Evolutionary conservation across 169 alveolate genomes (phyloP).

Genomic region (Fabrea salina): DNA sequence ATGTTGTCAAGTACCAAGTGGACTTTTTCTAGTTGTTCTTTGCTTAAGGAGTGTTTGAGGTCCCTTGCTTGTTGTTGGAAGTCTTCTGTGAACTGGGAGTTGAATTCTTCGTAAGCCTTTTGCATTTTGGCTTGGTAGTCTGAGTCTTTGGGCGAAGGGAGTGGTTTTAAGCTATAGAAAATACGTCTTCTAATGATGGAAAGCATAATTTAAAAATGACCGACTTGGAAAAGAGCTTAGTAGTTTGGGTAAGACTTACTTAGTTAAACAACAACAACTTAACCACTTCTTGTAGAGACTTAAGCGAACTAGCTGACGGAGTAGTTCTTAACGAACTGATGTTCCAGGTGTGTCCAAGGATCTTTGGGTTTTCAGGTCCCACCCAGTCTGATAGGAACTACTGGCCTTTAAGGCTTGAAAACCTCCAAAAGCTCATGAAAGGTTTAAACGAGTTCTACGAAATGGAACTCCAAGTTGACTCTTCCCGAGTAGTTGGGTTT

Average conservation of each 20-base stretch:
- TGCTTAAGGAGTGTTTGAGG: not conserved
- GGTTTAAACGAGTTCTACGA: conserved; percentile 7
- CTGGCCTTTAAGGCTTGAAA: not conserved
- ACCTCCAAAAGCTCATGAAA: conserved; percentile 3
- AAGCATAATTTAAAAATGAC: conserved; percentile 14
- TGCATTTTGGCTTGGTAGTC: not conserved
- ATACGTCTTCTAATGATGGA: not conserved
- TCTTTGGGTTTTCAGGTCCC: not conserved
- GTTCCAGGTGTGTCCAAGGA: conserved; percentile 10
- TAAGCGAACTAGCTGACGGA: conserved; percentile 8
- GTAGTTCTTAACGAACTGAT: conserved; percentile 14
- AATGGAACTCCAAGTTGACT: not conserved
- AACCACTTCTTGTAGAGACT: not conserved
- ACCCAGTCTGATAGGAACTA: not conserved
- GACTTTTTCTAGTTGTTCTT: conserved; percentile 5
- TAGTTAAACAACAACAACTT: conserved; percentile 15
- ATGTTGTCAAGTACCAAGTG: not conserved
- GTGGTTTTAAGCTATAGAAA: not conserved
- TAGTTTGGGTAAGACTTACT: conserved; percentile 8
- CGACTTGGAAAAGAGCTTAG: conserved; percentile 5
- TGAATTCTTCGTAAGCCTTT: not conserved
- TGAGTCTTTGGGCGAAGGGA: not conserved
- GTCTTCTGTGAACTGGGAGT: not conserved
- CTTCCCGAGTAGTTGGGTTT: not conserved
- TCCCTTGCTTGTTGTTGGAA: not conserved